Evolutionary conservation across 768 basidiomycete genomes (phyloP).

Genomic region (Tricholoma hemisulphureum): DNA sequence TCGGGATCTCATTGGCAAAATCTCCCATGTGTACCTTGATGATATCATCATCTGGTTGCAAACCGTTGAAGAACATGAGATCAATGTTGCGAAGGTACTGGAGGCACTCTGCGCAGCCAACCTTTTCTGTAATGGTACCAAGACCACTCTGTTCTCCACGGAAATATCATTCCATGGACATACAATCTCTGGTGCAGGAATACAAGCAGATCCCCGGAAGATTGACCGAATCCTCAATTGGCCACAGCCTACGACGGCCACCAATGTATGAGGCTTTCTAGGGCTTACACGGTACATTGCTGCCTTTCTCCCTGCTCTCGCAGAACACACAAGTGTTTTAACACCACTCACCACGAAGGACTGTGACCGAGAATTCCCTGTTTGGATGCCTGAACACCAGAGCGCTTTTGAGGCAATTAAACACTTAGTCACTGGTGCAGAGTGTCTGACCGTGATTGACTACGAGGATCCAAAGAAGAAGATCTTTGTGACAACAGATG

Average conservation of each 20-base stretch:
- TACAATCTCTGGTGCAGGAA: background rate
- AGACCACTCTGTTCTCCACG: background rate
- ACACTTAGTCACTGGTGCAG: conserved; percentile 14
- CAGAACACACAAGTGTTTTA: conserved; percentile 24
- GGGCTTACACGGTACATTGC: conserved; percentile 31
- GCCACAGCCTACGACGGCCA: background rate
- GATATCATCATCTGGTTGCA: background rate
- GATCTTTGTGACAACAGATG: conserved; percentile 30
- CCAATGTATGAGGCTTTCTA: conserved; percentile 21
- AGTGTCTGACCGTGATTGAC: conserved; percentile 29
- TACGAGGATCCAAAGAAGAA: conserved; percentile 20
- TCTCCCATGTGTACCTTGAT: background rate
- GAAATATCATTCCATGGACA: background rate
- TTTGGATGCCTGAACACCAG: conserved; percentile 23
- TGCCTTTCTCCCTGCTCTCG: conserved; percentile 26
- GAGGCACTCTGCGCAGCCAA: background rate
- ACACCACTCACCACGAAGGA: background rate
- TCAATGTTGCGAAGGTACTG: background rate
- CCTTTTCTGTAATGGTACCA: background rate
- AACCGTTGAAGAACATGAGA: background rate
- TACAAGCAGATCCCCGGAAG: background rate
- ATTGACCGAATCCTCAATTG: background rate
- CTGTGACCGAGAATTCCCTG: conserved; percentile 18
- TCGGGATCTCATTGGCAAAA: background rate
- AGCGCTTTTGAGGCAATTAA: conserved; percentile 29